Conservation (phyloP, 2,329 filamentous ascomycete genomes). For the Calonectria multiphialidica region DNA sequence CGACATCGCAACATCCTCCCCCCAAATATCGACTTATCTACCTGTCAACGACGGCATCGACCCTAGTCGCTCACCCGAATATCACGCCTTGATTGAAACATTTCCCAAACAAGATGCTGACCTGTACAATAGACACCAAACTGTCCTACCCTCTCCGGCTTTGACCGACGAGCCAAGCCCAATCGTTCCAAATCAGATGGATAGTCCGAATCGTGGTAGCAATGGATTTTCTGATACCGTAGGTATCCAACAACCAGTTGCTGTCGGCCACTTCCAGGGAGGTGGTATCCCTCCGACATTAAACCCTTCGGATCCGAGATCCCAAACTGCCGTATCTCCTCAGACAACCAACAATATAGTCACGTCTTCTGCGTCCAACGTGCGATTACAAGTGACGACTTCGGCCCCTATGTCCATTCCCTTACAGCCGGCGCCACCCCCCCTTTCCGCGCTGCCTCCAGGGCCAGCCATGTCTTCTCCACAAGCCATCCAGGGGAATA, state of each 20-base stretch:
- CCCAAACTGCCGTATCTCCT: background rate
- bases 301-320: background rate
- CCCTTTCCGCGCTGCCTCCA: background rate
- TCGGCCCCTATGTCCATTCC: background rate
- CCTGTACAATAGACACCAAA: constrained; percentile 34
- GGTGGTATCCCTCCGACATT: background rate
- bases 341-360: background rate
- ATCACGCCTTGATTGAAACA: background rate
- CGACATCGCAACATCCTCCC: background rate
- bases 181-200: constrained; percentile 47
- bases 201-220: constrained; percentile 47
- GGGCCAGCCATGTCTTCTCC: background rate
- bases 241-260: constrained; percentile 18
- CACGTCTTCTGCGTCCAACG: background rate
- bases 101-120: constrained; percentile 25
- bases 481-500: background rate
- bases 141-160: constrained; percentile 71
- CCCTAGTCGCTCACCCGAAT: background rate
- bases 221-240: constrained; percentile 24
- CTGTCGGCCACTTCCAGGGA: constrained; percentile 24
- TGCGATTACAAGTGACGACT: background rate
- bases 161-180: constrained; percentile 72
- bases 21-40: background rate
- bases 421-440: background rate
- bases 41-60: background rate